Base-by-base conservation (phyloP, 257 asterid genomes). In the Primulina eburnea region DNA sequence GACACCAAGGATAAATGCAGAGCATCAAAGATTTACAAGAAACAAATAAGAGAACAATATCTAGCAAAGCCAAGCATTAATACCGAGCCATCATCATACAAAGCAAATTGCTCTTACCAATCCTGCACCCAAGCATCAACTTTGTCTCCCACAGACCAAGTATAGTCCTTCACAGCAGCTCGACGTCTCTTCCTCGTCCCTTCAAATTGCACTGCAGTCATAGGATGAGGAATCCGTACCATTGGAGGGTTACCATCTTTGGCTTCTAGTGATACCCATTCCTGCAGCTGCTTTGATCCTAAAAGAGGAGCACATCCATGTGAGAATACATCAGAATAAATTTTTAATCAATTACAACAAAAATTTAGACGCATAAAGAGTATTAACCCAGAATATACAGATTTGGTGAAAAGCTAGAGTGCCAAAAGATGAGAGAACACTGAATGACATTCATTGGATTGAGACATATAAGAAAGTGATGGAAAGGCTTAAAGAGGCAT, bases 111-210 rank as follows among this genome's bases (percentile, higher is more conserved):
- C 62, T 50, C 85, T 81, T 77, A 95, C 99, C 99, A 81, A 75
- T 84, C 87, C 58, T 82, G 81, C 37, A 88, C 65, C 88, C 87
- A 87, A 12, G 89, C 96, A 82, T 95, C 99, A 70, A 89, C 99
- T 71, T 83, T 83, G 77, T 95, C 99, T 66, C 97, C 96, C 60
- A 82, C 84, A 74, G 89, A 92, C 99, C 99, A 92, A 59, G 77
- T 35, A 70, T 85, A 78, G 60, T 92, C 94, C 84, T 74, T 83
- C 40, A 72, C 81, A 73, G 86, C 93, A 60, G 90, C 88, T 77
- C 98, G 89, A 40, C 86, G 84, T 73, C 99, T 92, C 89, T 95
- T 95, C 73, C 87, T 84, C 60, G 89, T 83, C 53, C 94, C 92
- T 60, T 87, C 97, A 75, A 75, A 71, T 18, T 64, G 89, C 47